Evolutionary conservation across 768 basidiomycete species (phyloP).

Genomic region (Trametes cingulata): DNA sequence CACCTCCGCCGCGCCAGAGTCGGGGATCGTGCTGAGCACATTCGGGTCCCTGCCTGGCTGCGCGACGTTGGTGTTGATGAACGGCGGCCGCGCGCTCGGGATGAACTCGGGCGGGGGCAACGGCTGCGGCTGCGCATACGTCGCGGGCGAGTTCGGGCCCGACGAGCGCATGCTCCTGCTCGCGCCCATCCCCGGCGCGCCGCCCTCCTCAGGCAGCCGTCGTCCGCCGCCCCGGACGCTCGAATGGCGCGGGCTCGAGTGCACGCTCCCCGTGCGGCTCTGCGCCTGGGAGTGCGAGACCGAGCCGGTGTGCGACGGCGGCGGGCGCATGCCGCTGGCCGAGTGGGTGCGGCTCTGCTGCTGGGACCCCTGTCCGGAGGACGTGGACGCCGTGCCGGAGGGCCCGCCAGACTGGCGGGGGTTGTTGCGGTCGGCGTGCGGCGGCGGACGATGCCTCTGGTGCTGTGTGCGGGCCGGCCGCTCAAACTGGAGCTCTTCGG

Average conservation of each 20-base stretch:
- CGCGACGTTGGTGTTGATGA: not conserved
- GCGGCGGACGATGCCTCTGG: slow-evolving; percentile 26
- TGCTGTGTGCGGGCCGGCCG: slow-evolving; percentile 43
- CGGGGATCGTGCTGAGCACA: slow-evolving; percentile 9
- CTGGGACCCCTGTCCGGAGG: slow-evolving; percentile 36
- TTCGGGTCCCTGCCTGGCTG: not conserved
- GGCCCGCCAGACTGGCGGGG: slow-evolving; percentile 4
- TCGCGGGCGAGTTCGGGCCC: slow-evolving; percentile 17
- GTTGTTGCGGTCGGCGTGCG: slow-evolving; percentile 28
- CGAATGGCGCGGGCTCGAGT: slow-evolving; percentile 49
- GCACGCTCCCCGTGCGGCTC: slow-evolving; percentile 47
- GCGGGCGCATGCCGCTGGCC: slow-evolving; percentile 16
- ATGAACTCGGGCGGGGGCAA: slow-evolving; percentile 20
- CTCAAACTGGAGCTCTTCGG: slow-evolving; percentile 53
- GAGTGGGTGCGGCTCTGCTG: slow-evolving; percentile 42
- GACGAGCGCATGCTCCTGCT: slow-evolving; percentile 24
- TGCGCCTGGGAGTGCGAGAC: slow-evolving; percentile 46
- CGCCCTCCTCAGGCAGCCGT: slow-evolving; percentile 43
- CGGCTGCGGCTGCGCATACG: slow-evolving; percentile 17
- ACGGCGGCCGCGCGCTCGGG: slow-evolving; percentile 4
- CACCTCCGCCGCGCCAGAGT: not conserved
- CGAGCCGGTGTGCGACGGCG: slow-evolving; percentile 34
- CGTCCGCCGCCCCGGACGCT: slow-evolving; percentile 43
- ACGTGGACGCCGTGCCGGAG: slow-evolving; percentile 28
- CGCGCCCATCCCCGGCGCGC: not conserved